Base-by-base conservation (phyloP, 345 rosid species). In the Capsella bursapastoris region DNA sequence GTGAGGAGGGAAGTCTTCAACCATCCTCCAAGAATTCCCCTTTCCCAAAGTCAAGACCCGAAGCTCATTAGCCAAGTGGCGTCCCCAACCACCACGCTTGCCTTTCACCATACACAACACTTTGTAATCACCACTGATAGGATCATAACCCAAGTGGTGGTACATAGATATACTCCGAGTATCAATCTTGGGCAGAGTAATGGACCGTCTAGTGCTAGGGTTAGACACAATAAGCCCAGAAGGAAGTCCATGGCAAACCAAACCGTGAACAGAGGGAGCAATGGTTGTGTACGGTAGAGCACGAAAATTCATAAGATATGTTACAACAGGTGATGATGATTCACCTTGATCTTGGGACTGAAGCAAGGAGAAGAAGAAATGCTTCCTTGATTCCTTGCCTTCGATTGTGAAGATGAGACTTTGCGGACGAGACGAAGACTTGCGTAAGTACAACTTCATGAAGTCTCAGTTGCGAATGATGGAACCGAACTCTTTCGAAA, bases 191-290 rank as follows among this genome's bases (percentile, higher is more conserved):
- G 64, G 77, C 18, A 73, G 27, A 9, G 40, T 9, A 6, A 73
- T 64, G 38, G 64, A 43, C 8, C 14, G 1, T 64, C 70, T 44
- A 0, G 64, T 55, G 27, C 71, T 73, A 73, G 70, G 77, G 57
- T 73, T 73, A 34, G 57, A 64, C 0, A 64, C 48, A 27, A 22
- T 34, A 4, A 73, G 64, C 1, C 22, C 3, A 22, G 48, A 44
- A 64, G 77, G 48, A 53, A 37, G 15, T 73, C 63, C 57, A 44
- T 64, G 27, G 37, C 64, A 73, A 53, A 73, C 22, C 64, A 73
- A 43, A 13, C 76, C 64, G 10, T 72, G 70, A 12, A 64, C 64
- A 44, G 64, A 64, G 13, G 65, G 64, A 73, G 41, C 6, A 34
- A 45, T 13, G 64, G 56, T 28, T 34, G n/a, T 25, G 27, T 7